Percentiles rank a stretch among this genome's conserved stretches.
phyloP scores from a whole-genome alignment of 2,329 filamentous ascomycete genomes.

The Diaporthe destruens region DNA sequence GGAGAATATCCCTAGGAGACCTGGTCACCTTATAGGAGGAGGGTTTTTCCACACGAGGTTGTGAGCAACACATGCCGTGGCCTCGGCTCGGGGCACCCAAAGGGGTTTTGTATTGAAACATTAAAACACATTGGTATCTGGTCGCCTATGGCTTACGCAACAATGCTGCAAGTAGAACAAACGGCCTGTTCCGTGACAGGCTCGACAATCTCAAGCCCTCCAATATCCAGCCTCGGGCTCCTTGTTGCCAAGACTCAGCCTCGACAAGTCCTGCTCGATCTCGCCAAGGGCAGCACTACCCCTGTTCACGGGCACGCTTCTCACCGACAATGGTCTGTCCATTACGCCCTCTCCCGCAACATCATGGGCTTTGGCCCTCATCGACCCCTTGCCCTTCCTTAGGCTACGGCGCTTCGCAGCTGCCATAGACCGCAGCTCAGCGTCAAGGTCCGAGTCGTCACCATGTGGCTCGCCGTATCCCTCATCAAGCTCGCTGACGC shows the following conservation, averaged over 20 bases:
- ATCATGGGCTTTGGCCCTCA: constrained; percentile 12
- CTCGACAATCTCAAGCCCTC: constrained; percentile 3
- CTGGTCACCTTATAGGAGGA: too few species aligned
- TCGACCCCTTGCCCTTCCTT: constrained; percentile 40
- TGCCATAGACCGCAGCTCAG: constrained; percentile 37
- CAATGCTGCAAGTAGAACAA: background rate
- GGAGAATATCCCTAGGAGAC: too few species aligned
- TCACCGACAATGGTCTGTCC: constrained; percentile 18
- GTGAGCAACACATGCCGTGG: too few species aligned
- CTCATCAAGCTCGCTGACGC: constrained; percentile 63
- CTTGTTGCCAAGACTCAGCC: constrained; percentile 34
- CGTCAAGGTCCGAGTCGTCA: constrained; percentile 31
- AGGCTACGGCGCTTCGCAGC: constrained; percentile 40
- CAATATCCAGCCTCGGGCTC: constrained; percentile 21
- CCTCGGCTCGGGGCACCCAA: too few species aligned
- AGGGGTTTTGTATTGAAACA: background rate
- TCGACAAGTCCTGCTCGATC: constrained; percentile 29
- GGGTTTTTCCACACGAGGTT: too few species aligned
- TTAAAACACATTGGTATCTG: constrained; percentile 27
- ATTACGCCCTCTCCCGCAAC: constrained; percentile 3
- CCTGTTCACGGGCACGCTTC: constrained; percentile 10
- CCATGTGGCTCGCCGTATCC: constrained; percentile 68
- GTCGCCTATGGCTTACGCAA: background rate
- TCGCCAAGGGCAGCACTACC: constrained; percentile 13
- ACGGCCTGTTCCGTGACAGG: background rate